Base-by-base conservation (phyloP, 805 yeast genomes). In the Nakazawaea holstii region DNA sequence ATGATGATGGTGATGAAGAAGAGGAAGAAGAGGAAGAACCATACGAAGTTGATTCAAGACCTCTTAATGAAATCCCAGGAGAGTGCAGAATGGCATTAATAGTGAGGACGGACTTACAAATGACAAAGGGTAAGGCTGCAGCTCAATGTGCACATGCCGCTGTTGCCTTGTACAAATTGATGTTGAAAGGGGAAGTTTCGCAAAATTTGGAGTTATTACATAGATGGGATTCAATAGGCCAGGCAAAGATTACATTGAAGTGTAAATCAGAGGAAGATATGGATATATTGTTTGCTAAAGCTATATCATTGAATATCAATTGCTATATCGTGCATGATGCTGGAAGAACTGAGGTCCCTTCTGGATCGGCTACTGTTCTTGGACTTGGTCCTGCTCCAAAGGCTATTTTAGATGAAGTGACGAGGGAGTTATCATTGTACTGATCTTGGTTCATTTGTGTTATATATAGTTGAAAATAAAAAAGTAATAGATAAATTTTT, bases 71-170 rank as follows among this genome's bases (percentile, higher is more conserved):
- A 14, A 66, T 85, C 2, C 86, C 86, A 0, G 95, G 94, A 0
- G 94, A 86, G 61, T 87, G 84, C 10, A 70, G 86, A 57, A 85
- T 92, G 96, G 90, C 94, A 0, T 69, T 94, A 26, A 80, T 90
- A 3, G 89, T 94, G 4, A 80, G 99, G 51, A 86, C 84, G 28
- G 99, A 94, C 62, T 69, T 94, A 51, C 83, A 80, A 38, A 94
- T 94, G 98, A 81, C 85, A 30, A 89, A 88, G 65, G 99, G 99
- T 20, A 94, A 94, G 61, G 84, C 87, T 2, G 97, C 98, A 4
- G 99, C 99, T 6, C 99, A 94, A 61, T 92, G 98, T 65, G 84
- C 90, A 35, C 99, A 94, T 68, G 99, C 99, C n/a, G 95, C 98
- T 0, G 73, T 94, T 31, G 91, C 94, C 0, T 80, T 94, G 55